Evolutionary conservation across 257 asterid species (phyloP).

Genomic region (Solanum pennellii): DNA sequence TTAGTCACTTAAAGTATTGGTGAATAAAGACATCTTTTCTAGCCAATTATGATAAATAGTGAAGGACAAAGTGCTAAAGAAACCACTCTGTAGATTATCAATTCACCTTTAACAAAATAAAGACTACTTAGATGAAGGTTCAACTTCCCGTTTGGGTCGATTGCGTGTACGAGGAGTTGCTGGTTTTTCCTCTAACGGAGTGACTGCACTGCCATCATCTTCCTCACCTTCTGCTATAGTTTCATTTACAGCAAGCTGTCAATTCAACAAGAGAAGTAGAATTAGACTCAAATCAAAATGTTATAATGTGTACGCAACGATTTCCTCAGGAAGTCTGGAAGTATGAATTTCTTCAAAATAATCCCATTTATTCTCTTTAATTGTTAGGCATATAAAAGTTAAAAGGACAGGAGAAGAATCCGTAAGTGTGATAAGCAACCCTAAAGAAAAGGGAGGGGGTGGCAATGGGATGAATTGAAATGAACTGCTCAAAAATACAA

Average conservation of each 20-base stretch:
- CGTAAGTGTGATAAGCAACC: neutral
- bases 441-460: neutral
- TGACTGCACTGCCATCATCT: constrained; percentile 13
- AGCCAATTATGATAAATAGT: neutral
- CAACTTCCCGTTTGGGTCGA: constrained; percentile 70
- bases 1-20: neutral
- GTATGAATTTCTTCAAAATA: neutral
- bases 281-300: neutral
- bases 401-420: neutral
- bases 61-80: neutral
- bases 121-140: constrained; percentile 29
- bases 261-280: neutral
- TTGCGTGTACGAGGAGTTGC: constrained; percentile 42
- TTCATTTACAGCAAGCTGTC: constrained; percentile 41
- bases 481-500: neutral
- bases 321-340: neutral
- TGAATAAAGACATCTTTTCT: neutral
- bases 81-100: neutral
- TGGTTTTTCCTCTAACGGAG: constrained; percentile 26
- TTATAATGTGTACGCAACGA: neutral
- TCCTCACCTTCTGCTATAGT: constrained; percentile 42
- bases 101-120: neutral
- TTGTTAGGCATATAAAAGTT: neutral
- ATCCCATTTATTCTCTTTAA: neutral
- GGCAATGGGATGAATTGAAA: neutral